phyloP scores from a whole-genome alignment of 805 yeast species.

The Metschnikowia kunwiensis region DNA sequence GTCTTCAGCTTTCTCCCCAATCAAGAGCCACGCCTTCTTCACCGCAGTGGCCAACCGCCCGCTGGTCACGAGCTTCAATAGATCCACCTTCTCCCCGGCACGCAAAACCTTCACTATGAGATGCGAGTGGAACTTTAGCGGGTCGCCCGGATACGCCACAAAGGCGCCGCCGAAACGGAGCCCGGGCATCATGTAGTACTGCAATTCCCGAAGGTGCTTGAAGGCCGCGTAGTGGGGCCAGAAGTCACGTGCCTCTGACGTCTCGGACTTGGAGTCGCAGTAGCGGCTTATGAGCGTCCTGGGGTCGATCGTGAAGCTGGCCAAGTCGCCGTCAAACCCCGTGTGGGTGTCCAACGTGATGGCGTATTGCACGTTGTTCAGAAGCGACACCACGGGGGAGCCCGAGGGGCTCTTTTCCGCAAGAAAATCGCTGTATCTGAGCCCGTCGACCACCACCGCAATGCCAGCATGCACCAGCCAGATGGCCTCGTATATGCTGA shows the following conservation, averaged over 20 bases:
- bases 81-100: slow-evolving; percentile 39
- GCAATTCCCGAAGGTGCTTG: slow-evolving; percentile 39
- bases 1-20: slow-evolving; percentile 30
- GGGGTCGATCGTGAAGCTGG: slow-evolving; percentile 1
- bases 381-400: slow-evolving; percentile 3
- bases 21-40: slow-evolving; percentile 74
- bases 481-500: slow-evolving; percentile 68
- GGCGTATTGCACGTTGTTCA: slow-evolving; percentile 11
- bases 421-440: slow-evolving; percentile 22
- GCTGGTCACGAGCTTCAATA: slow-evolving; percentile 67
- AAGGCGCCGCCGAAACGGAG: slow-evolving; percentile 86
- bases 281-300: slow-evolving; percentile 4
- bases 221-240: slow-evolving; percentile 25
- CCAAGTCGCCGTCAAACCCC: slow-evolving; percentile 2
- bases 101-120: slow-evolving; percentile 54
- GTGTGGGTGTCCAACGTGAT: slow-evolving; percentile 13
- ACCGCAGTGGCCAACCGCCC: slow-evolving; percentile 92
- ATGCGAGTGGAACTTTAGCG: slow-evolving; percentile 86
- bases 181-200: slow-evolving; percentile 74
- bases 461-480: slow-evolving; percentile 52
- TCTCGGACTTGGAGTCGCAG: neutral
- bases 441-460: slow-evolving; percentile 45
- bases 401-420: slow-evolving; percentile 1
- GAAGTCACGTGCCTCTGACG: slow-evolving; percentile 1
- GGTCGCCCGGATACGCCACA: slow-evolving; percentile 93